A percentile compares a stretch with the other conserved stretches of the same genome.
Conservation (phyloP, 2,329 filamentous ascomycete species). For the Byssothecium circinans region DNA sequence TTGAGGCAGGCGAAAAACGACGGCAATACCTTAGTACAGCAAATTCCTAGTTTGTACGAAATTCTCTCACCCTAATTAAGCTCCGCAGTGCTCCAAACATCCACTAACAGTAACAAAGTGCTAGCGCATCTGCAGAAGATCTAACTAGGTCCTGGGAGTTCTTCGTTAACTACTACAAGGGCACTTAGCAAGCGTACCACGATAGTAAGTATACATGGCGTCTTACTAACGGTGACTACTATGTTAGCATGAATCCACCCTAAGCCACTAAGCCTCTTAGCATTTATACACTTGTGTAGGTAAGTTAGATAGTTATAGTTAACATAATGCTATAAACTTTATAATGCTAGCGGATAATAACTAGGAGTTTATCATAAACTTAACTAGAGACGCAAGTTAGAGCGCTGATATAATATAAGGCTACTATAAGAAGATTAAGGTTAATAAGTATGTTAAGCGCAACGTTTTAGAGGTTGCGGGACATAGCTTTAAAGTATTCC, state of each 20-base stretch:
- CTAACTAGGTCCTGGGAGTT: conserved; percentile 59
- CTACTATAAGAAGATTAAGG: conserved; percentile 56
- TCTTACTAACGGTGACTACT: conserved; percentile 51
- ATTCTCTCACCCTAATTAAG: no score
- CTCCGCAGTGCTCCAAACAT: no score
- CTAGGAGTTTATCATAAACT: conserved; percentile 56
- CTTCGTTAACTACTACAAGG: conserved; percentile 59
- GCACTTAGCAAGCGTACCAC: conserved; percentile 51
- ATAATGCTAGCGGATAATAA: conserved; percentile 50
- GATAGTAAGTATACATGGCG: conserved; percentile 60
- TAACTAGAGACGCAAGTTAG: conserved; percentile 60
- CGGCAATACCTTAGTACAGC: conserved; percentile 33
- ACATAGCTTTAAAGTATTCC: neutral
- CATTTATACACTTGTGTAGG: conserved; percentile 59
- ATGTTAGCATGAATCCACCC: conserved; percentile 55
- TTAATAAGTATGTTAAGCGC: conserved; percentile 55
- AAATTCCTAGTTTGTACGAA: conserved; percentile 37
- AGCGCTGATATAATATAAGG: conserved; percentile 56
- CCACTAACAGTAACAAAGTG: no score
- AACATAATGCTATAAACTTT: conserved; percentile 55
- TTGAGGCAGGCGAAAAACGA: conserved; percentile 60
- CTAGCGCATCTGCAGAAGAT: conserved; percentile 52
- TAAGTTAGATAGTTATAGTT: conserved; percentile 58
- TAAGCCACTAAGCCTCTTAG: conserved; percentile 52
- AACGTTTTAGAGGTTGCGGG: no score